Conservation (phyloP, 345 rosid genomes). For the Eucalyptus lansdowneana region DNA sequence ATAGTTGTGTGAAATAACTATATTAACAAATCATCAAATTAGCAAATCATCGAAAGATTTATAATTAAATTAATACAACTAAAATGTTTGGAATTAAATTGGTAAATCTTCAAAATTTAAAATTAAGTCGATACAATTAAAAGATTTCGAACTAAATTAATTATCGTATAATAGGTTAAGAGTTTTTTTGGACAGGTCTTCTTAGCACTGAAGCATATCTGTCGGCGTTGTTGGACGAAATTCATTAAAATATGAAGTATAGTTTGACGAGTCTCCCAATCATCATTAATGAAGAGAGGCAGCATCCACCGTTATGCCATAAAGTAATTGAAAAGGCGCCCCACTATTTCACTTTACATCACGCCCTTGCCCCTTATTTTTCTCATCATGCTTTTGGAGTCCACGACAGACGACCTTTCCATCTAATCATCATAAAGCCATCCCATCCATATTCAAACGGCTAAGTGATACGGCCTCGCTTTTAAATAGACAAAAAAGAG, state of each 20-base stretch:
- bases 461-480: background rate
- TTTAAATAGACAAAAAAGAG: background rate
- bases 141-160: accelerated
- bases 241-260: background rate
- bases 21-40: too few species aligned
- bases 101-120: too few species aligned
- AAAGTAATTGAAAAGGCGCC: background rate
- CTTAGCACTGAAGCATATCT: background rate
- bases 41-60: background rate
- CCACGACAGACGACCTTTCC: background rate
- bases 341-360: background rate
- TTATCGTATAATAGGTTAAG: too few species aligned
- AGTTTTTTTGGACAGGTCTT: background rate
- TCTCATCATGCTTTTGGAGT: background rate
- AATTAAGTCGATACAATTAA: too few species aligned
- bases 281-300: background rate
- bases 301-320: background rate
- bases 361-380: background rate
- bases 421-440: background rate
- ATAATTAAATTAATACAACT: too few species aligned
- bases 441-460: background rate
- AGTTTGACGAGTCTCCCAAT: background rate
- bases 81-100: too few species aligned
- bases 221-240: background rate
- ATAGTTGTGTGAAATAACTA: background rate